Conservation (phyloP, 345 rosid species). For the Citrus trifoliata region DNA sequence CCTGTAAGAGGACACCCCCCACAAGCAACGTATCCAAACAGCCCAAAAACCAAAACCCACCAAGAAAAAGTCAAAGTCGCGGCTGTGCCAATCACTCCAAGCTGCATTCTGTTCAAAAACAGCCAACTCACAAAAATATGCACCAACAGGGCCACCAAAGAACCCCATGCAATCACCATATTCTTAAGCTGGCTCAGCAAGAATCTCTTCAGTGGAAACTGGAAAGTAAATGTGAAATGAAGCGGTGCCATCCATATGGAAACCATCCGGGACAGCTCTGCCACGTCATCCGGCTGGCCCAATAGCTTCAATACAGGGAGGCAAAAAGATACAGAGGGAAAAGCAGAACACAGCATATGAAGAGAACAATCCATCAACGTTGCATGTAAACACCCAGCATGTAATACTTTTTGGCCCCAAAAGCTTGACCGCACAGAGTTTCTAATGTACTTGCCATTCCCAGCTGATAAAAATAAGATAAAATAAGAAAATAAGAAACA, state of each 20-base stretch:
- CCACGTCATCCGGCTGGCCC: constrained; percentile 63
- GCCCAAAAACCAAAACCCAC: constrained; percentile 56
- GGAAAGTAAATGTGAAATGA: constrained; percentile 69
- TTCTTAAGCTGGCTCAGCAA: constrained; percentile 65
- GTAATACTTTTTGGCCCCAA: constrained; percentile 53
- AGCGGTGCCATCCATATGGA: constrained; percentile 52
- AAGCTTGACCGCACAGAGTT: constrained; percentile 59
- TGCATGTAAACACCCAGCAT: constrained; percentile 72
- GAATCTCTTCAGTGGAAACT: constrained; percentile 64
- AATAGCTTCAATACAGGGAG: constrained; percentile 40
- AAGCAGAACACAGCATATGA: constrained; percentile 38
- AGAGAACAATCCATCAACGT: constrained; percentile 60
- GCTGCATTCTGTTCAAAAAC: constrained; percentile 26
- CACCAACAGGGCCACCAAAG: constrained; percentile 41
- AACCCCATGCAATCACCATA: constrained; percentile 45
- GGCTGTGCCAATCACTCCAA: constrained; percentile 56
- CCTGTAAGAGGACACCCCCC: constrained; percentile 72
- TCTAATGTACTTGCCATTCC: constrained; percentile 79
- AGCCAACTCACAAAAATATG: too few species aligned
- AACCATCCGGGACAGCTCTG: constrained; percentile 44
- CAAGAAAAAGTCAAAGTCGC: constrained; percentile 52
- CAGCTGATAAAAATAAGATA: constrained; percentile 23
- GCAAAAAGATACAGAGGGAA: constrained; percentile 49
- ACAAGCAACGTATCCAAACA: constrained; percentile 28
- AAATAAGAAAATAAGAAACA: too few species aligned